Evolutionary conservation across 371 early-diverging fungal species (phyloP).

Genomic region (Lichtheimia ramosa): DNA sequence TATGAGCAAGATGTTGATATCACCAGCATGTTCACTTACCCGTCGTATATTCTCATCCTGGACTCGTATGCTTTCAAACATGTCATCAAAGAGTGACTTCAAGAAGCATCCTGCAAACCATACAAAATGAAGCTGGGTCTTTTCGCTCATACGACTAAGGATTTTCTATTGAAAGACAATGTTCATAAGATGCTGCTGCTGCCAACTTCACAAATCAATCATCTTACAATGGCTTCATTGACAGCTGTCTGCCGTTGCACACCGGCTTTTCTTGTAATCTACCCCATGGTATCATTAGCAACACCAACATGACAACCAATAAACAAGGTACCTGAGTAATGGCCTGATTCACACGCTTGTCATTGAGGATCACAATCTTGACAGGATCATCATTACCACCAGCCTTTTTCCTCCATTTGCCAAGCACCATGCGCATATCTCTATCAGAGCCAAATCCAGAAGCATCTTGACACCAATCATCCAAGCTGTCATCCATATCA

Average conservation of each 20-base stretch:
- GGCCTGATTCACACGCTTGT: slow-evolving; percentile 46
- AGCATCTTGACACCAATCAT: slow-evolving; percentile 49
- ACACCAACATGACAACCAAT: too few species aligned
- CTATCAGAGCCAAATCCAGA: slow-evolving; percentile 24
- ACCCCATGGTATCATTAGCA: neutral
- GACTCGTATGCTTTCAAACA: slow-evolving; percentile 49
- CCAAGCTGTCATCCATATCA: slow-evolving; percentile 46
- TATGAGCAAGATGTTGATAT: too few species aligned
- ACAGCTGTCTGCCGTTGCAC: slow-evolving; percentile 48
- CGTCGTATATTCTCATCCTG: slow-evolving; percentile 35
- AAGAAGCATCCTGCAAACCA: slow-evolving; percentile 48
- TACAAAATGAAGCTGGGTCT: slow-evolving; percentile 49
- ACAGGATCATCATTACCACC: slow-evolving; percentile 49
- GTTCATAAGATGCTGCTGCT: too few species aligned
- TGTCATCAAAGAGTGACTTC: slow-evolving; percentile 35
- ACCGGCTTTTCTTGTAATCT: slow-evolving; percentile 49
- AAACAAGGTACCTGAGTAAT: slow-evolving; percentile 28
- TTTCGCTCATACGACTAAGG: slow-evolving; percentile 49
- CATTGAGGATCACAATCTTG: slow-evolving; percentile 47
- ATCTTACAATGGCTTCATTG: slow-evolving; percentile 43
- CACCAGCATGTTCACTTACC: slow-evolving; percentile 11
- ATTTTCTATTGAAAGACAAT: slow-evolving; percentile 26
- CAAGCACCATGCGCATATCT: slow-evolving; percentile 32
- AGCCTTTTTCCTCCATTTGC: slow-evolving; percentile 48
- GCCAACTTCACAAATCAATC: neutral